Conservation (phyloP, 768 basidiomycete species). For the Boletus rubropictus region DNA sequence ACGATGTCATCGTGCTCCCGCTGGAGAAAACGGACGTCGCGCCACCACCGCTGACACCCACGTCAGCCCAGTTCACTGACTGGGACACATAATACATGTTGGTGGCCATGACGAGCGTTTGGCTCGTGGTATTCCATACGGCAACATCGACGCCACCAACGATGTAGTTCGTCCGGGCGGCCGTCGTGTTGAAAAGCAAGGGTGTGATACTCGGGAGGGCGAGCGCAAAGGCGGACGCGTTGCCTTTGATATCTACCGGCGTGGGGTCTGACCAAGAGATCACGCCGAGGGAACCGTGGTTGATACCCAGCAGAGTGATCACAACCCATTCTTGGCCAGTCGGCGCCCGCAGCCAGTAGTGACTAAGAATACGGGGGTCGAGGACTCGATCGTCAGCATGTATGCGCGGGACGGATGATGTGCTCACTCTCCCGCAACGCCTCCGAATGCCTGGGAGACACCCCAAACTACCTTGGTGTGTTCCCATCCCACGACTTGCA, state of each 20-base stretch:
- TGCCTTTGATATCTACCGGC: conserved; percentile 46
- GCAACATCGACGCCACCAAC: conserved; percentile 43
- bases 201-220: conserved; percentile 42
- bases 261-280: conserved; percentile 50
- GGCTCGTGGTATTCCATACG: conserved; percentile 40
- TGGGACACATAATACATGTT: conserved; percentile 43
- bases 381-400: background rate
- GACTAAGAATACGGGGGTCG: conserved; percentile 14
- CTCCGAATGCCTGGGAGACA: conserved; percentile 74
- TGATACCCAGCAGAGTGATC: conserved; percentile 58
- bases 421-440: conserved; percentile 31
- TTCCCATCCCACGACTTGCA: conserved; percentile 60
- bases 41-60: conserved; percentile 14
- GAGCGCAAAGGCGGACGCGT: conserved; percentile 44
- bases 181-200: conserved; percentile 41
- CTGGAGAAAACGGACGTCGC: conserved; percentile 8
- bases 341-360: conserved; percentile 58
- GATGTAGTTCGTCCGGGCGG: conserved; percentile 38
- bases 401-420: background rate
- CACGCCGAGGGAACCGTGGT: conserved; percentile 59
- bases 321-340: conserved; percentile 66
- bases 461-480: conserved; percentile 67
- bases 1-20: conserved; percentile 10
- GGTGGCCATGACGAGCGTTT: conserved; percentile 46
- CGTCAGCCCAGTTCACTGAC: conserved; percentile 29